phyloP scores from a whole-genome alignment of 1,284 basidiomycete genomes.

The Rhodotorula sp. region DNA sequence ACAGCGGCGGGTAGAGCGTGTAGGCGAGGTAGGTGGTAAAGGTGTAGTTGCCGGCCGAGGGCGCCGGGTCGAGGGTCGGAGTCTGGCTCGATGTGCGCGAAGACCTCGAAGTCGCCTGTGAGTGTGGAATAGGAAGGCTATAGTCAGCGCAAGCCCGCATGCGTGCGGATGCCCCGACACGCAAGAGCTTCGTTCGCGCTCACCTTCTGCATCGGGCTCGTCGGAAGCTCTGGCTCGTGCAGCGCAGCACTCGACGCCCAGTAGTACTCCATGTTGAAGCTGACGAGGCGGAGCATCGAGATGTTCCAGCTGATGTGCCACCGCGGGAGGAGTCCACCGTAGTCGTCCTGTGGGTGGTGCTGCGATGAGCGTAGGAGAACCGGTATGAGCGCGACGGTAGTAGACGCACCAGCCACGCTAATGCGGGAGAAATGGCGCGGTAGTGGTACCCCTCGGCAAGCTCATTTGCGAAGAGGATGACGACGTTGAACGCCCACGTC shows the following conservation, averaged over 20 bases:
- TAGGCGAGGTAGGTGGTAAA: conserved; percentile 70
- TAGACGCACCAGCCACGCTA: conserved; percentile 60
- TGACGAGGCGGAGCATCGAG: conserved; percentile 90
- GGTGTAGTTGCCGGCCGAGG: conserved; percentile 53
- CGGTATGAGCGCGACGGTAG: not conserved
- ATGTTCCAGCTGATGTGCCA: conserved; percentile 98
- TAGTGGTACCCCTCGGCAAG: conserved; percentile 74
- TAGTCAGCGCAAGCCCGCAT: not conserved
- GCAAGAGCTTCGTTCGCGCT: not conserved
- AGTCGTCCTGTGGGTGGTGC: conserved; percentile 60
- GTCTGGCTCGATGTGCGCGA: not conserved
- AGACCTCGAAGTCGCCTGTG: too few species aligned
- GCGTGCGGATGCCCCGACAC: not conserved
- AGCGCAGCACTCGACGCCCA: conserved; percentile 63
- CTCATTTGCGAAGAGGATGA: conserved; percentile 76
- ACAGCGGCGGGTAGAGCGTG: conserved; percentile 84
- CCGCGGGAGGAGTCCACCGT: conserved; percentile 70
- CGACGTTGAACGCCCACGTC: conserved; percentile 76
- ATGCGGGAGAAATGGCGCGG: conserved; percentile 59
- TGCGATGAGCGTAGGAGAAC: not conserved
- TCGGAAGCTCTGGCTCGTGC: not conserved
- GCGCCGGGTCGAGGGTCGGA: not conserved
- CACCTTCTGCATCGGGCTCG: conserved; percentile 15
- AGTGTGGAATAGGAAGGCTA: not conserved
- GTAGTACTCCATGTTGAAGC: conserved; percentile 87